Base-by-base conservation (phyloP, 306 rosid species). In the Citrullus mucosospermus region DNA sequence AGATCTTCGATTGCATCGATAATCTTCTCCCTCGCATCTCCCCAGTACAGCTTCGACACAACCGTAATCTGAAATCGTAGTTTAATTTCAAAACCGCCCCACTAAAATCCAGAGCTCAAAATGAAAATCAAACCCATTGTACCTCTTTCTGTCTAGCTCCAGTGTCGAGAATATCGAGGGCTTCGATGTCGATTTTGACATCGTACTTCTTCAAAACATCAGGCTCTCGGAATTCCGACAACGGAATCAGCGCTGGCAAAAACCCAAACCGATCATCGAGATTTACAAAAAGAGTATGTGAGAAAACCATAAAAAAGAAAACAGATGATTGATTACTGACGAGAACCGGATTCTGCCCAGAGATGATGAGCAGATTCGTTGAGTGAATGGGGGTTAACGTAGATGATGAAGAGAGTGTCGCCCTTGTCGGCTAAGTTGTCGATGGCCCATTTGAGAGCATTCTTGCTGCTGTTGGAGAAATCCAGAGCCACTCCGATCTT, bases 21-120 rank as follows among this genome's bases (percentile, higher is more conserved):
- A 11, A 94, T 86, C 82, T 90, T 94, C 91, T 94, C 96, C 79
- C 98, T 90, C 32, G 97, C 91, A 84, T 94, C 98, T 30, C 98
- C 98, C 96, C 98, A 92, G 66, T 90, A 90, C 53, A 94, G 53
- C 82, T 94, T 94, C 25, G 96, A 66, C 63, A 94, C 75, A 71
- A 92, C 17, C 6, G 11, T 79, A 51, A 86, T 85, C 98, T 93
- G 60, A 11, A 76, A 83, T 74, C 51, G 41, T 79, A 50, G 28
- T 8, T 28, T 8, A 72, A 15, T 70, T 43, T n/a, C 75, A 43
- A n/a, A 5, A 54, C 9, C 59, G 1, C 3, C 18, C 12, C 32
- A 12, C 50, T 3, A 0, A 2, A 13, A 54, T 17, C 15, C 8
- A 38, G 32, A 25, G 54, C 14, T 67, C 46, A 60, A 60, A 15